Evolutionary conservation across 225 moss, liverwort and hornwort species (phyloP), one percentile per base, ranked within the genome.

Genomic region (Physcomitrium patens): DNA sequence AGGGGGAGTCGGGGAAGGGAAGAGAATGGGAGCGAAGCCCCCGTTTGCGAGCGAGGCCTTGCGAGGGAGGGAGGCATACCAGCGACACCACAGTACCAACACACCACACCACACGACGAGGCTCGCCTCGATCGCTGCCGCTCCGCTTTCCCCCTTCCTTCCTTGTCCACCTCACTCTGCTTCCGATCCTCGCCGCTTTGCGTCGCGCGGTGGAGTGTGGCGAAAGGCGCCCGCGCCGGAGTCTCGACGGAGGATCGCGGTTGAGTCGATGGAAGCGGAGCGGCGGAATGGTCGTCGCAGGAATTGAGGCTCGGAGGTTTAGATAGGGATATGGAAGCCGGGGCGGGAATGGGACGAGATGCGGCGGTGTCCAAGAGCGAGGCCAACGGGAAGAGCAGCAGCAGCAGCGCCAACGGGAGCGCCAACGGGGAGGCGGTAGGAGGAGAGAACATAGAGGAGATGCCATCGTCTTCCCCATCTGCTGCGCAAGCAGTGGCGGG

Each of bases 281-380:
- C 73, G 77, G 60, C 69, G 69, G 69, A 63, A 62, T 77, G 75
- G 70, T 5, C 68, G 73, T 57, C 60, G 70, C 74, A 74, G 22
- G 75, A 83, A 78, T 83, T 83, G 78, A 75, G 74, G 51, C 42
- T 28, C 3, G 12, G 65, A 22, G 50, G 9, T 23, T 60, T 24
- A 11, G 57, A 3, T 6, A 26, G 60, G 27, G 82, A 52, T 13
- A 83, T 83, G 78, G 82, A 83, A 49, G 82, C 63, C n/a, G 69
- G 72, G 17, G 71, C 71, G 12, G 81, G 76, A 0, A 81, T 76
- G 81, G 76, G 52, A 27, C 71, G 80, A 19, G 80, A 71, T 26
- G 53, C 71, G 57, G 61, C 47, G 0, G 45, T 28, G 63, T 31
- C 61, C 12, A 81, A 68, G 61, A 45, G 63, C 7, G 72, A 63